Evolutionary conservation across 768 basidiomycete species (phyloP), one percentile per base, ranked within the genome.

Genomic region (Lactarius sp.): DNA sequence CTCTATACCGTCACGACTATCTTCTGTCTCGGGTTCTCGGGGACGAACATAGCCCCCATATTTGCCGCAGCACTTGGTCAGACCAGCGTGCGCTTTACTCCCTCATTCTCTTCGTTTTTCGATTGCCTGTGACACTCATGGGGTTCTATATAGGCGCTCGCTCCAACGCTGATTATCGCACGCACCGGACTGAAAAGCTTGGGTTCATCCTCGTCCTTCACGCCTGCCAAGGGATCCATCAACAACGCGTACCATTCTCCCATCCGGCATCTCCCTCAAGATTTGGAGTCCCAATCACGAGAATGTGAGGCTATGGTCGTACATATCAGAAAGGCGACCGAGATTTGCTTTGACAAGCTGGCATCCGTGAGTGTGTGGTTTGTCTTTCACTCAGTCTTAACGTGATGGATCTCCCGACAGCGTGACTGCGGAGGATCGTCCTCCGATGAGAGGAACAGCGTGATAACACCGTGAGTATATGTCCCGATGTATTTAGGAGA

Each of bases 151-250:
- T n/a, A 63, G 62, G 62, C 62, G 2, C 52, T 63, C 33, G 49
- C 47, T 27, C 62, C 62, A 27, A 63, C 56, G n/a, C 42, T 63
- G 7, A 63, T 63, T 6, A 63, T 63, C 22, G 62, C 58, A 33
- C 20, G 62, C 34, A 50, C 34, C 0, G 56, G 62, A 6, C 42
- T 63, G 56, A 63, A 27, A 53, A 36, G 27, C 8, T 33, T 42
- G 2, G 18, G 13, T 6, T 27, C 27, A 2, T 27, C 27, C 27
- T 20, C 51, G 20, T 47, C 51, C 4, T 37, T 53, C 20, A 37
- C 12, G 8, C 62, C 62, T 4, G 51, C 18, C 8, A 58, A 39
- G 31, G 62, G 62, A 16, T 52, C 62, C 6, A 52, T 58, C 34
- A 57, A 52, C 12, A 37, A 47, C 1, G 12, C 54, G 1, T 50